phyloP scores from a whole-genome alignment of 495 filamentous ascomycete species.

The Podospora conica region DNA sequence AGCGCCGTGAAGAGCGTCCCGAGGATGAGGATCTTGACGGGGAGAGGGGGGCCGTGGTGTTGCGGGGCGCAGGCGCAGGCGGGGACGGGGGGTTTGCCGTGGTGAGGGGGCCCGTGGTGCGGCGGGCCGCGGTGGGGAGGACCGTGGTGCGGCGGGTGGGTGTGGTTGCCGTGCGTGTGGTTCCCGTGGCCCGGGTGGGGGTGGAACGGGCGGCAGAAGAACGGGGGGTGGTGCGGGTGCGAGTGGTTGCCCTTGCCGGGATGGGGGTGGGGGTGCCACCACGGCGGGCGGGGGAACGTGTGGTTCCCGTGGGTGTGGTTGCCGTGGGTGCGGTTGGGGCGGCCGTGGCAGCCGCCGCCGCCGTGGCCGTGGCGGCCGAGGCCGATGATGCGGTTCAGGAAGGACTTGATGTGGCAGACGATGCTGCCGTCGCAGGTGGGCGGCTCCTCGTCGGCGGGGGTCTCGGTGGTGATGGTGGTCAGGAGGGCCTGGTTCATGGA shows the following conservation, averaged over 20 bases:
- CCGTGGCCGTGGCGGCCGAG: background rate
- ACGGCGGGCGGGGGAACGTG: conserved; percentile 19
- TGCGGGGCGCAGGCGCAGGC: background rate
- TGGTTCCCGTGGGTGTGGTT: conserved; percentile 19
- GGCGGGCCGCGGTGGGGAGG: conserved; percentile 4
- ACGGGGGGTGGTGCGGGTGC: background rate
- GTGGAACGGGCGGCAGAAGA: conserved; percentile 11
- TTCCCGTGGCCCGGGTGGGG: conserved; percentile 7
- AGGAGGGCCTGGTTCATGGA: conserved; percentile 20
- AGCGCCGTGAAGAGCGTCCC: background rate
- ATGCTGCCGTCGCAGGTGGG: background rate
- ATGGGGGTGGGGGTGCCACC: conserved; percentile 15
- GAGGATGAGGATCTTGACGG: background rate
- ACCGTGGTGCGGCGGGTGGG: conserved; percentile 4
- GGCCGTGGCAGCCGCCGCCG: conserved; percentile 1
- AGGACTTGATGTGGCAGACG: background rate
- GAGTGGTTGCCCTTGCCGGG: background rate
- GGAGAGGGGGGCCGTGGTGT: background rate
- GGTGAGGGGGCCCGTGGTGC: conserved; percentile 1
- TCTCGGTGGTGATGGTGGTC: conserved; percentile 11
- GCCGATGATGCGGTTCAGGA: background rate
- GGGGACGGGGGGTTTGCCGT: background rate
- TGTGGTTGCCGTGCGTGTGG: conserved; percentile 18
- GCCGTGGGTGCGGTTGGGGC: conserved; percentile 16
- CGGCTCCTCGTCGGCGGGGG: background rate